These are phyloP conservation scores for Carallia brachiata DNA, from an alignment of 345 rosid species.

Conservation along the genomic window DNA sequence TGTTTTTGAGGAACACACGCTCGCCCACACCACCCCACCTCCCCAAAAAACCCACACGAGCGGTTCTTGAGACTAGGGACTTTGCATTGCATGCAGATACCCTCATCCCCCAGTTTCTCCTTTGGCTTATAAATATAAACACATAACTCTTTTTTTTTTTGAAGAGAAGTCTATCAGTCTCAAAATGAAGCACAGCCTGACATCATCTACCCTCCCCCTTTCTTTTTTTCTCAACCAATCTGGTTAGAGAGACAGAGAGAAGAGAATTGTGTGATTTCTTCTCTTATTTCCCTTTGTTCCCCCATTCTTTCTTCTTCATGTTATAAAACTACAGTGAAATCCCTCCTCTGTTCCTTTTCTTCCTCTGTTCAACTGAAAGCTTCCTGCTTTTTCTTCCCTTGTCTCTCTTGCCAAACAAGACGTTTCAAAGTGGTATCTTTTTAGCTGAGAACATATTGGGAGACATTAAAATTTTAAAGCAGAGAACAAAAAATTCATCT, in stretches of 20 bases:
- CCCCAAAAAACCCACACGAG: constrained; percentile 56
- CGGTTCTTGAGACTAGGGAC: constrained; percentile 31
- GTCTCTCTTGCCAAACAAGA: too few species aligned
- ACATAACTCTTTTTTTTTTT: neutral
- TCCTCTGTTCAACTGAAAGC: neutral
- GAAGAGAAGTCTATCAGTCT: constrained; percentile 5
- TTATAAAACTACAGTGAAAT: neutral
- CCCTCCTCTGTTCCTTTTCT: neutral
- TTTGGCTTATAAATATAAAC: neutral
- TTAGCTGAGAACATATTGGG: too few species aligned
- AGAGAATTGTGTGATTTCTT: constrained; percentile 27
- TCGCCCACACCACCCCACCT: neutral
- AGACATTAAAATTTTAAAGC: too few species aligned
- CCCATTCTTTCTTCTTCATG: neutral
- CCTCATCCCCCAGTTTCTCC: neutral
- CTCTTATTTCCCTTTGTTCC: constrained; percentile 6
- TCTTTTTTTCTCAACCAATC: neutral
- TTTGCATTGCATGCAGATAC: constrained; percentile 21
- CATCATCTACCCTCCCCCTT: too few species aligned
- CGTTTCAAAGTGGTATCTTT: too few species aligned
- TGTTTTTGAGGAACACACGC: constrained; percentile 18
- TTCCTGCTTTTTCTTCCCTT: neutral
- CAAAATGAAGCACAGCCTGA: neutral
- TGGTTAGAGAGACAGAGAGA: constrained; percentile 5
- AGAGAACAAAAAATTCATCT: too few species aligned